Base-by-base conservation (phyloP, 768 basidiomycete genomes). In the Termitomyces sp. region DNA sequence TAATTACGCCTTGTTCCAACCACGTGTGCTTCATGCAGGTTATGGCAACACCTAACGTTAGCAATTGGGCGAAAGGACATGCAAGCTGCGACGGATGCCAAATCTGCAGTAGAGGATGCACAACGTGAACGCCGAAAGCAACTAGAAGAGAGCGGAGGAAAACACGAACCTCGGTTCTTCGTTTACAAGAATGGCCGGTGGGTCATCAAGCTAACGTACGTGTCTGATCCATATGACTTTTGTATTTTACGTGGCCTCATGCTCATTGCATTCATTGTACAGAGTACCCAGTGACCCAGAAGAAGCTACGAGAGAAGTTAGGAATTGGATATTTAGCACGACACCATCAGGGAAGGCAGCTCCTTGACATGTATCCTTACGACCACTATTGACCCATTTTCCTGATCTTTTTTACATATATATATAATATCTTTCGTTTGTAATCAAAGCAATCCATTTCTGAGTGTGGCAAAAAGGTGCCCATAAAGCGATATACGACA, bases 81-180 rank as follows among this genome's bases (percentile, higher is more conserved):
- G 93, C 92, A 95, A 64, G 87, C 84, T 12, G 97, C 97, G 24
- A 97, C 94, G 4, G 82, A 82, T 28, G 92, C 93, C 49, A 99
- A 99, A 78, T 83, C 84, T 2, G 79, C 80, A 13, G 91, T 99
- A 0, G 97, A 99, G 74, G 94, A 96, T 62, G 85, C 85, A 26
- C 95, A 98, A 73, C 80, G 97, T 49, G 94, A 97, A 64, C 71
- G 81, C 55, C 84, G 92, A 39, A 83, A 80, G 66, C 74, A 75
- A 68, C 78, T 89, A 60, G 94, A 95, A 58, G 90, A 89, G 65
- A 81, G 70, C 20, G 91, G 90, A 5, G 77, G 82, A 62, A 74
- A 73, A 51, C 86, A 90, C 64, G 74, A 80, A n/a, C 84, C 91
- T 48, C 79, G 88, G 63, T 98, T 88, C 76, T 99, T 99, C 72